These are phyloP conservation scores for Colletotrichum sansevieriae DNA, from an alignment of 2,329 filamentous ascomycete species.

Conservation along the genomic window DNA sequence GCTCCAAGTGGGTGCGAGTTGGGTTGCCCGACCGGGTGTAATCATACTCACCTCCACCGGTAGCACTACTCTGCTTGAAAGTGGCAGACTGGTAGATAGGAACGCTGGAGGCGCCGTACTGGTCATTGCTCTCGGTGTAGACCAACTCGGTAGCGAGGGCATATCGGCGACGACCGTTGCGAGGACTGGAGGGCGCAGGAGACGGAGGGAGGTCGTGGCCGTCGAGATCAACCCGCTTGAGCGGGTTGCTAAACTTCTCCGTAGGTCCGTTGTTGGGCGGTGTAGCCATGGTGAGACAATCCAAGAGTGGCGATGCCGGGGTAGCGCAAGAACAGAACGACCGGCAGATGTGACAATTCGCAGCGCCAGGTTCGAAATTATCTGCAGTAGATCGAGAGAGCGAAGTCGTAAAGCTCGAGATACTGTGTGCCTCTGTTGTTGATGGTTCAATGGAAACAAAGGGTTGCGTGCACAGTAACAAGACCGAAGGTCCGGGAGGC, in stretches of 20 bases:
- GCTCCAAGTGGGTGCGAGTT: conserved; percentile 93
- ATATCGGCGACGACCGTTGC: conserved; percentile 84
- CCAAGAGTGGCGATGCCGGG: conserved; percentile 2
- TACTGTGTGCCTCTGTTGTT: conserved; percentile 1
- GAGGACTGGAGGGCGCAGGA: conserved; percentile 91
- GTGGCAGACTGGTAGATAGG: conserved; percentile 99
- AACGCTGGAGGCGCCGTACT: conserved; percentile 96
- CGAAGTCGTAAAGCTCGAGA: background rate
- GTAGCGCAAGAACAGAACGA: background rate
- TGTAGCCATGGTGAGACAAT: conserved; percentile 37
- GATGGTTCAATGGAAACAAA: conserved; percentile 4
- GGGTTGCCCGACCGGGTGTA: conserved; percentile 98
- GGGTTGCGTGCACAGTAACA: background rate
- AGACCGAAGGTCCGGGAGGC: conserved; percentile 9
- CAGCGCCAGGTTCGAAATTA: background rate
- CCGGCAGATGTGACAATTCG: background rate
- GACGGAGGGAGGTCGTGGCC: conserved; percentile 91
- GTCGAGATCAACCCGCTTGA: conserved; percentile 79
- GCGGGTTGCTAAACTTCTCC: conserved; percentile 49
- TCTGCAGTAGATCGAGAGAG: background rate
- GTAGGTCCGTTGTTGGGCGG: conserved; percentile 33
- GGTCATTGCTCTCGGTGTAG: conserved; percentile 94
- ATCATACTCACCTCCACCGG: conserved; percentile 90
- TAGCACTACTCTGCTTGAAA: conserved; percentile 91
- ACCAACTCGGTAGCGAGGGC: conserved; percentile 96